Evolutionary conservation across 176 grass and related monocot genomes (phyloP).

Genomic region (Poa pratensis): DNA sequence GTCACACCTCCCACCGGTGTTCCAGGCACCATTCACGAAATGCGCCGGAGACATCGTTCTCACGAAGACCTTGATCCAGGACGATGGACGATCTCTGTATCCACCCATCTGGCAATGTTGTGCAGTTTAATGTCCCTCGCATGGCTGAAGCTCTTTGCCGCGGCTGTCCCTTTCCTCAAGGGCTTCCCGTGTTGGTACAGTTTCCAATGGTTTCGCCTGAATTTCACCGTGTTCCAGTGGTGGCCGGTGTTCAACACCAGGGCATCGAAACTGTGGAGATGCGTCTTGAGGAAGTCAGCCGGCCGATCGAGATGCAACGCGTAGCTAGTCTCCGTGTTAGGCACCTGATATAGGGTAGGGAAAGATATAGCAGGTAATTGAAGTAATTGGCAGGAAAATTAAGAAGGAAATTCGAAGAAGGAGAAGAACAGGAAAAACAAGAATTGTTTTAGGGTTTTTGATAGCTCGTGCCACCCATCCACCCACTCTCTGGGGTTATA

Average conservation of each 20-base stretch:
- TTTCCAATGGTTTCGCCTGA: constrained; percentile 70
- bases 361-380: too few relatives aligned
- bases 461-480: too few relatives aligned
- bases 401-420: too few relatives aligned
- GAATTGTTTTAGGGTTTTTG: too few relatives aligned
- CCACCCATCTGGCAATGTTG: constrained; percentile 68
- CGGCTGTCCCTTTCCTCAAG: constrained; percentile 27
- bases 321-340: constrained; percentile 51
- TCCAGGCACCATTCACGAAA: constrained; percentile 88
- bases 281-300: constrained; percentile 63
- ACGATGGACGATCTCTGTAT: constrained; percentile 47
- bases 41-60: constrained; percentile 85
- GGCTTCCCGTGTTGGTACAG: constrained; percentile 60
- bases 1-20: constrained; percentile 48
- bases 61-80: constrained; percentile 70
- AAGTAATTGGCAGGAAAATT: too few relatives aligned
- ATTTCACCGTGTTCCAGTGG: constrained; percentile 91
- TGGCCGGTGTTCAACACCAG: constrained; percentile 90
- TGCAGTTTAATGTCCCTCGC: constrained; percentile 72
- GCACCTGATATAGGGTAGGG: too few relatives aligned
- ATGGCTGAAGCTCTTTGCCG: constrained; percentile 39
- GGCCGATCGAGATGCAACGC: constrained; percentile 86
- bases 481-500: too few relatives aligned
- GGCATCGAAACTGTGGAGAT: constrained; percentile 66
- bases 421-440: too few relatives aligned